Evolutionary conservation across 345 rosid species (phyloP), one percentile per base, ranked within the genome.

Genomic region (Turnera subulata): DNA sequence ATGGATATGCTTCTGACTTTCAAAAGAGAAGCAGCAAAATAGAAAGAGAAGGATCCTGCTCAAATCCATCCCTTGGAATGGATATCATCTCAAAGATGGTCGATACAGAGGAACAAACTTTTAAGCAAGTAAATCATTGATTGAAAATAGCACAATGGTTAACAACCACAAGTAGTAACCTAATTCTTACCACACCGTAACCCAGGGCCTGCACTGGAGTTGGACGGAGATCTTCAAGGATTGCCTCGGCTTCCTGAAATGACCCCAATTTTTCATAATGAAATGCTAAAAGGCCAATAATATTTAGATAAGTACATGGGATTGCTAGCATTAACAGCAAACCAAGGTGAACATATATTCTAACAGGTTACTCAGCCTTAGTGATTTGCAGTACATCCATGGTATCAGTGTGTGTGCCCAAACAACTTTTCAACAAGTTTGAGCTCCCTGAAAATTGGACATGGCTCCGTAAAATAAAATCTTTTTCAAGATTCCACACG

Each of bases 201-300:
- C 91, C 85, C 64, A 78, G 66, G 62, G 82, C 39, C 80, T 86
- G 93, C 69, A 82, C 33, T 6, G 87, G 92, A 55, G 95, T 78
- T 71, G 95, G 92, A 45, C 81, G 81, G 65, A 91, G 54, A 20
- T 82, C 89, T 73, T 84, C 86, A 46, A 92, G 75, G 60, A 92
- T 89, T 56, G 98, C 98, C 78, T 83, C 95, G 57, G 89, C 95
- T 61, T 92, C 98, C 98, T 92, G 75, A 50, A 73, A 57, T 18
- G 32, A 39, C 46, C 22, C 18, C 45, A 58, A 46, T 46, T 40
- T 58, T n/a, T 54, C 20, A 21, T 43, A 53, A 67, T 29, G 4
- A 22, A 0, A 0, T 42, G 45, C 45, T 13, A 25, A 55, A 51
- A 55, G 40, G n/a, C n/a, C n/a, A n/a, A n/a, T n/a, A n/a, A n/a